These are phyloP conservation scores for Penicillium sp. DNA, from an alignment of 2,329 filamentous ascomycete genomes.

Conservation along the genomic window DNA sequence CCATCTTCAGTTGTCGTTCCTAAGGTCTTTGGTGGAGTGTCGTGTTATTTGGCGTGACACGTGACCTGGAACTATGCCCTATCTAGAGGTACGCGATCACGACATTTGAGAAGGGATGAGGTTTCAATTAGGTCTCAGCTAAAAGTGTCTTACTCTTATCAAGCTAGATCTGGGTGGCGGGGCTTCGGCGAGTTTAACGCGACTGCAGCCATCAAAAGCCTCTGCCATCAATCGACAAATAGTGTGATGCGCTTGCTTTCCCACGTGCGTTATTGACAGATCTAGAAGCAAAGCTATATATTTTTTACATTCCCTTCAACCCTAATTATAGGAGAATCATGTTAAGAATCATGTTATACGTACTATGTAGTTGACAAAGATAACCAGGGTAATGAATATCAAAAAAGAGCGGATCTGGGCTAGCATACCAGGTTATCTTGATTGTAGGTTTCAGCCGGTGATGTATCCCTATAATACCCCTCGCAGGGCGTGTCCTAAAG, in stretches of 20 bases:
- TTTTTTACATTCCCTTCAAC: background rate
- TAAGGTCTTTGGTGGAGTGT: conserved; percentile 10
- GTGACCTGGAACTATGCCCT: conserved; percentile 13
- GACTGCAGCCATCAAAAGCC: background rate
- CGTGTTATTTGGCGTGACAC: conserved; percentile 1
- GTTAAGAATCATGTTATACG: background rate
- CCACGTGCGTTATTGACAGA: background rate
- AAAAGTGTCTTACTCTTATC: background rate
- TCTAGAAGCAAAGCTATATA: background rate
- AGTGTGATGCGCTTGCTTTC: background rate
- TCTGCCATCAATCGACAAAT: background rate
- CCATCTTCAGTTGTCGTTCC: conserved; percentile 20
- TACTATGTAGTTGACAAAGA: background rate
- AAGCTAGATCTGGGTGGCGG: background rate
- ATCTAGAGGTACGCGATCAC: background rate
- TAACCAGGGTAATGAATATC: background rate
- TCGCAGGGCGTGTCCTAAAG: background rate
- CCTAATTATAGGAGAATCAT: rapidly evolving
- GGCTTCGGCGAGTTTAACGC: background rate
- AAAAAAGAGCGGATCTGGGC: background rate
- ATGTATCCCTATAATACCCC: background rate
- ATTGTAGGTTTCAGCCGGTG: conserved; percentile 13
- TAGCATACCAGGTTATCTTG: conserved; percentile 15
- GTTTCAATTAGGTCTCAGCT: background rate
- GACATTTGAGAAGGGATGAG: background rate